Conservation (phyloP, 495 filamentous ascomycete species). For the Aspergillus taichungensis region DNA sequence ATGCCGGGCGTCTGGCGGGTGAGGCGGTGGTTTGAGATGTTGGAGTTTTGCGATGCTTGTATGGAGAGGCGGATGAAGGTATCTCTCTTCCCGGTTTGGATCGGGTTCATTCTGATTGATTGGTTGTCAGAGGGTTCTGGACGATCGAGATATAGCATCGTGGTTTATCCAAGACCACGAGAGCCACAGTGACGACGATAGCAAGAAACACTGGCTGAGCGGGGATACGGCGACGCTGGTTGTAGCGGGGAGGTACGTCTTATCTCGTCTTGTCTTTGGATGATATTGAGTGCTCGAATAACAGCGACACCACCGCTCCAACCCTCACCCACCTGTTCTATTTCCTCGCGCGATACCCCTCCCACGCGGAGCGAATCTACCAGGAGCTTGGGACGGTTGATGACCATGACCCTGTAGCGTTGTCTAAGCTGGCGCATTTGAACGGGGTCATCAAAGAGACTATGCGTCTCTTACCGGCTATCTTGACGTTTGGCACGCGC, state of each 20-base stretch:
- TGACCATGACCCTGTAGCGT: not conserved
- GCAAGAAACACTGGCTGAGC: too few relatives aligned
- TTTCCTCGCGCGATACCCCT: slow-evolving; percentile 22
- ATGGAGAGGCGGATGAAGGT: too few relatives aligned
- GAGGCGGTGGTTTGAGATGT: too few relatives aligned
- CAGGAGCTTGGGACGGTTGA: slow-evolving; percentile 17
- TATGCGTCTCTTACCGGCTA: slow-evolving; percentile 37
- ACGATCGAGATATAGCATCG: too few relatives aligned
- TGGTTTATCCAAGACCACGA: too few relatives aligned
- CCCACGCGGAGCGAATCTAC: not conserved
- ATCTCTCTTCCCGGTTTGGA: too few relatives aligned
- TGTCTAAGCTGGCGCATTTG: slow-evolving; percentile 19
- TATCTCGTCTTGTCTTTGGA: not conserved
- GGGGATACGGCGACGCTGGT: slow-evolving; percentile 25
- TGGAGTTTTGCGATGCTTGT: too few relatives aligned
- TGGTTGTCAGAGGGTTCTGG: too few relatives aligned
- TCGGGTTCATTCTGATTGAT: too few relatives aligned
- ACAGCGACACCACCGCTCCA: slow-evolving; percentile 33
- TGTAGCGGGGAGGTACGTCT: slow-evolving; percentile 22
- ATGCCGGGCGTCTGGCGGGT: too few relatives aligned
- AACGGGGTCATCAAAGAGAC: slow-evolving; percentile 44
- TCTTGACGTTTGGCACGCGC: slow-evolving; percentile 24
- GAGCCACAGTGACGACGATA: too few relatives aligned
- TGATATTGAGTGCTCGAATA: not conserved
- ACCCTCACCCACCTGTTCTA: slow-evolving; percentile 30